These are phyloP conservation scores for Fusarium cyanostomum DNA, from an alignment of 2,329 filamentous ascomycete species.

Conservation along the genomic window DNA sequence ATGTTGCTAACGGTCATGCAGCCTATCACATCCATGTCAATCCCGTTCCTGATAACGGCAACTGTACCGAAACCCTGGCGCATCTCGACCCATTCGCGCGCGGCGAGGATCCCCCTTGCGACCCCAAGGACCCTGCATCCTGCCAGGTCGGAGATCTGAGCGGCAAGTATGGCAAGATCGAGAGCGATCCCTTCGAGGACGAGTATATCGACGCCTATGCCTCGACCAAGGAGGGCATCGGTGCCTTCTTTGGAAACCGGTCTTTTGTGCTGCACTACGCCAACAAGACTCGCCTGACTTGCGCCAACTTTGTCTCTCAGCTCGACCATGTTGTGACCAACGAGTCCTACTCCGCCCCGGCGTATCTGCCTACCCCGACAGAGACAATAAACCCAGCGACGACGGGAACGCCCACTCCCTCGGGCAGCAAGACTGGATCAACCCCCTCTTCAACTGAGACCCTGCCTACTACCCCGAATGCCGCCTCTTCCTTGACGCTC, in stretches of 20 bases:
- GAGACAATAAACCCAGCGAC: conserved; percentile 27
- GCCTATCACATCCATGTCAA: conserved; percentile 78
- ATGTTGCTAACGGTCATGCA: conserved; percentile 44
- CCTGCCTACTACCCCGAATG: conserved; percentile 19
- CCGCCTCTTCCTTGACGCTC: conserved; percentile 19
- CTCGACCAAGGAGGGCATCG: conserved; percentile 61
- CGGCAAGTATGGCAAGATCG: conserved; percentile 76
- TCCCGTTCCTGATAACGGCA: conserved; percentile 71
- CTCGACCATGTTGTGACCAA: conserved; percentile 19
- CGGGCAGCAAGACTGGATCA: conserved; percentile 6
- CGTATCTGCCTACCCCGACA: conserved; percentile 33
- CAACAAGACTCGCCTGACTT: conserved; percentile 71
- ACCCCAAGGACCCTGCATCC: conserved; percentile 63
- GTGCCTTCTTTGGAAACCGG: conserved; percentile 71
- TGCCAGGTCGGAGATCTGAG: conserved; percentile 82
- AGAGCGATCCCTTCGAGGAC: conserved; percentile 57
- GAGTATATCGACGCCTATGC: conserved; percentile 66
- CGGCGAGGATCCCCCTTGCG: conserved; percentile 69
- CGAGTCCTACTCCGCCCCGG: conserved; percentile 27
- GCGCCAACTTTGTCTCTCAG: conserved; percentile 65
- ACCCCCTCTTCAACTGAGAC: conserved; percentile 24
- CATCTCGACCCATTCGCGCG: conserved; percentile 78
- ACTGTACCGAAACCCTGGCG: conserved; percentile 73
- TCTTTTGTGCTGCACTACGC: conserved; percentile 71
- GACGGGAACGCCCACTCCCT: conserved; percentile 21